Percentiles rank a stretch among this genome's conserved stretches.
These are phyloP conservation scores for Spathaspora sp. DNA, from an alignment of 1,139 yeast genomes.

Conservation along the genomic window DNA sequence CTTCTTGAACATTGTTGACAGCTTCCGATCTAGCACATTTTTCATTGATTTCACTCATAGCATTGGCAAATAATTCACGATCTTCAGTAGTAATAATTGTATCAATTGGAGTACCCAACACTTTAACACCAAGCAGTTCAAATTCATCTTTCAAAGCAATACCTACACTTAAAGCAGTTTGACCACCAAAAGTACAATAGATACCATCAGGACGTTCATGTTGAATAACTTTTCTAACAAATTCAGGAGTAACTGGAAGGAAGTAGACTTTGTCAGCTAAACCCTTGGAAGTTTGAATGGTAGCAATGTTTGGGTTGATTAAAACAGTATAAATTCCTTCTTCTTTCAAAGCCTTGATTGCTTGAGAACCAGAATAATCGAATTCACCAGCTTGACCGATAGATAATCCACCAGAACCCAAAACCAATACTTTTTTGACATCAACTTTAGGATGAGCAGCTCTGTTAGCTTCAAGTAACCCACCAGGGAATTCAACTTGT, in stretches of 20 bases:
- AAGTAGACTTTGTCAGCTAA: constrained; percentile 97
- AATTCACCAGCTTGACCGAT: constrained; percentile 99
- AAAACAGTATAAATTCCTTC: constrained; percentile 95
- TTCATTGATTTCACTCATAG: constrained; percentile 93
- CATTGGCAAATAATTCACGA: constrained; percentile 90
- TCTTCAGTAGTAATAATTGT: constrained; percentile 97
- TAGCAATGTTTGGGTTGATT: constrained; percentile 97
- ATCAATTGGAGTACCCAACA: constrained; percentile 93
- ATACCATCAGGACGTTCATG: constrained; percentile 97
- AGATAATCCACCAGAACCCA: constrained; percentile 98
- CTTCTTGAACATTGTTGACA: constrained; percentile 76
- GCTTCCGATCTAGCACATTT: constrained; percentile 94
- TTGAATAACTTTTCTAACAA: constrained; percentile 90
- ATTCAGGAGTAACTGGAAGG: constrained; percentile 94
- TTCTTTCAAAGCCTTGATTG: constrained; percentile 92
- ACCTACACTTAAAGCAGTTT: constrained; percentile 96
- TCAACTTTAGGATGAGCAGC: constrained; percentile 59
- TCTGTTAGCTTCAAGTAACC: constrained; percentile 66
- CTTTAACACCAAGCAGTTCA: constrained; percentile 87
- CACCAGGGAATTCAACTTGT: constrained; percentile 91
- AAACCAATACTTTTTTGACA: constrained; percentile 90
- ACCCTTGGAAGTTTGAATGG: constrained; percentile 97
- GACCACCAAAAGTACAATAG: constrained; percentile 97
- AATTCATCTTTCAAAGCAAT: constrained; percentile 93
- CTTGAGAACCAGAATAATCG: constrained; percentile 97